Evolutionary conservation across 2,329 filamentous ascomycete genomes (phyloP).

Genomic region (Didymella lethalis): DNA sequence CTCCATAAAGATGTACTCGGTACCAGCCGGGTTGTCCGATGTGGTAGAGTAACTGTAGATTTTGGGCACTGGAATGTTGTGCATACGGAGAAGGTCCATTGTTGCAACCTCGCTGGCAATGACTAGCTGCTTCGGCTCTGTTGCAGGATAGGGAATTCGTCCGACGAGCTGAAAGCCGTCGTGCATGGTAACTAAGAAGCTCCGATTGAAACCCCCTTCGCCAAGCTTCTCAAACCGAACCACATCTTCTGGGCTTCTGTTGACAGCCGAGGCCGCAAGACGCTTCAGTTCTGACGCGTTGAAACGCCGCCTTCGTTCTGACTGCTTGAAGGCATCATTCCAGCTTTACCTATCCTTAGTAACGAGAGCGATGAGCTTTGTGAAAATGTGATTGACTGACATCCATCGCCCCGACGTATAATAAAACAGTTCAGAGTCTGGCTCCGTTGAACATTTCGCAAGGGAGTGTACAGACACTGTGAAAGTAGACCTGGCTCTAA

Average conservation of each 20-base stretch:
- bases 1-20: constrained; percentile 53
- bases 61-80: constrained; percentile 49
- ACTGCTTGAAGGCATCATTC: constrained; percentile 30
- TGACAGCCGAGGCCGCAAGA: constrained; percentile 39
- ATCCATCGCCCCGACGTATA: constrained; percentile 38
- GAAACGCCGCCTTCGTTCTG: constrained; percentile 32
- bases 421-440: constrained; percentile 28
- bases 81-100: constrained; percentile 43
- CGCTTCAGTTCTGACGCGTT: constrained; percentile 35
- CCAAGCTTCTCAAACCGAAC: constrained; percentile 34
- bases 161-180: constrained; percentile 39
- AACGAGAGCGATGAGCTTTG: background rate
- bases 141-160: constrained; percentile 35
- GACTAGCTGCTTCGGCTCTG: constrained; percentile 35
- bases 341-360: constrained; percentile 29
- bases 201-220: constrained; percentile 39
- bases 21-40: constrained; percentile 48
- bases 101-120: constrained; percentile 53
- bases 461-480: constrained; percentile 18
- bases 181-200: constrained; percentile 35
- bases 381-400: constrained; percentile 10
- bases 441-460: constrained; percentile 14
- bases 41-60: constrained; percentile 48
- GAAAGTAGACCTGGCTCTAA: constrained; percentile 7
- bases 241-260: constrained; percentile 31